Evolutionary conservation across 306 rosid species (phyloP).

Genomic region (Glycine soja): DNA sequence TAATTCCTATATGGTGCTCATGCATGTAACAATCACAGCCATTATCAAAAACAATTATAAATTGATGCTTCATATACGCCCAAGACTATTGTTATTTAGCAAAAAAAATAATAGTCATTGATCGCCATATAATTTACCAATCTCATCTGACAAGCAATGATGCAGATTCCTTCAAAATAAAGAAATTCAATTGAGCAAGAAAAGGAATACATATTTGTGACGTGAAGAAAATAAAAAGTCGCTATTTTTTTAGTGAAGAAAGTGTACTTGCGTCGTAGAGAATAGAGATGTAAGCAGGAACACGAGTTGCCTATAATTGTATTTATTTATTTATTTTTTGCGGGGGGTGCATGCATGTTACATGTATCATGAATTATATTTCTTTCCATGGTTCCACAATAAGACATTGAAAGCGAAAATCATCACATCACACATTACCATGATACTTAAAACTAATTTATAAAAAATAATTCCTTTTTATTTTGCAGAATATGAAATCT

Average conservation of each 20-base stretch:
- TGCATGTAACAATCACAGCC: no score
- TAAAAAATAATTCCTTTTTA: not conserved
- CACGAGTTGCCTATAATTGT: not conserved
- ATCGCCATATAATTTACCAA: not conserved
- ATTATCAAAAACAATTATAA: no score
- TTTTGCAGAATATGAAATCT: not conserved
- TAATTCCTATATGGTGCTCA: no score
- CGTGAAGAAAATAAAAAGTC: conserved; percentile 18
- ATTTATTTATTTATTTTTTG: not conserved
- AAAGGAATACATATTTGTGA: not conserved
- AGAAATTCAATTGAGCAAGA: conserved; percentile 21
- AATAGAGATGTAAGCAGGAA: conserved; percentile 7
- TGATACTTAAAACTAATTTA: not conserved
- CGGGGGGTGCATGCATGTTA: not conserved
- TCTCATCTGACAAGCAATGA: conserved; percentile 1
- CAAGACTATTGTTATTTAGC: no score
- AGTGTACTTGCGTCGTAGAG: not conserved
- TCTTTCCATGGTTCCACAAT: not conserved
- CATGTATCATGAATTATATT: not conserved
- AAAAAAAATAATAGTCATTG: no score
- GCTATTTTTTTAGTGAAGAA: not conserved
- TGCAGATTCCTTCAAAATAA: conserved; percentile 3
- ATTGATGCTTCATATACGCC: not conserved
- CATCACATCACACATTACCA: not conserved
- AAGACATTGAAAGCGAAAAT: not conserved